A percentile compares a stretch with the other conserved stretches of the same genome.
Conservation (phyloP, 228 moss, liverwort and hornwort genomes). For the Sphagnum fallax region DNA sequence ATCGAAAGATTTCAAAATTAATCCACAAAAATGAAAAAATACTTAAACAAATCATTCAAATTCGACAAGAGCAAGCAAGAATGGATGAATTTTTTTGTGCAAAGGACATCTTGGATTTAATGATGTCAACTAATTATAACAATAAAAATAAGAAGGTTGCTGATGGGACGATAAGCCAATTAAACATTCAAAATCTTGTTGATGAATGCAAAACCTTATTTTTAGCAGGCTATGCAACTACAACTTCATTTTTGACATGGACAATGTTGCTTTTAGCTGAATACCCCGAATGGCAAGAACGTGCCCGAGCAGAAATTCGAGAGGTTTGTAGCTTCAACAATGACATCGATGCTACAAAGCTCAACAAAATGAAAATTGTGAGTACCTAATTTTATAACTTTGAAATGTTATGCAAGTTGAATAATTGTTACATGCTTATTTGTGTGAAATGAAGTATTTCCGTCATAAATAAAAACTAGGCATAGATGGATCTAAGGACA, state of each 20-base stretch:
- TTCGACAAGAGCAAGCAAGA: slow-evolving; percentile 10
- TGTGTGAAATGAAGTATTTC: no score
- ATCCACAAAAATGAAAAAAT: slow-evolving; percentile 7
- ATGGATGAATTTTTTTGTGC: slow-evolving; percentile 9
- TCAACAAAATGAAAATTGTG: slow-evolving; percentile 43
- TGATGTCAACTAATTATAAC: slow-evolving; percentile 15
- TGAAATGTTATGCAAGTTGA: no score
- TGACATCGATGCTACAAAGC: slow-evolving; percentile 9
- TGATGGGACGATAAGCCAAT: background rate
- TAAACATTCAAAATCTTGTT: slow-evolving; percentile 19
- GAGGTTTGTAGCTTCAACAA: slow-evolving; percentile 26
- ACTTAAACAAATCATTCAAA: slow-evolving; percentile 13
- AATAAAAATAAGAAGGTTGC: background rate
- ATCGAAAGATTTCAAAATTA: slow-evolving; percentile 6
- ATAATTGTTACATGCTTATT: no score
- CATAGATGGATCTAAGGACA: no score
- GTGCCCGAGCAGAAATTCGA: slow-evolving; percentile 39
- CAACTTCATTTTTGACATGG: slow-evolving; percentile 23
- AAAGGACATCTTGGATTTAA: slow-evolving; percentile 27
- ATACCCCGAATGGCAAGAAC: slow-evolving; percentile 55
- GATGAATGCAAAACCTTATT: slow-evolving; percentile 43
- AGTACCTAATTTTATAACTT: background rate
- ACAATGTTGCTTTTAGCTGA: slow-evolving; percentile 35
- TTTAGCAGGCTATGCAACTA: slow-evolving; percentile 41
- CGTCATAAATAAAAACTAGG: no score